Evolutionary conservation across 306 rosid species (phyloP).

Genomic region (Glycyrrhiza uralensis): DNA sequence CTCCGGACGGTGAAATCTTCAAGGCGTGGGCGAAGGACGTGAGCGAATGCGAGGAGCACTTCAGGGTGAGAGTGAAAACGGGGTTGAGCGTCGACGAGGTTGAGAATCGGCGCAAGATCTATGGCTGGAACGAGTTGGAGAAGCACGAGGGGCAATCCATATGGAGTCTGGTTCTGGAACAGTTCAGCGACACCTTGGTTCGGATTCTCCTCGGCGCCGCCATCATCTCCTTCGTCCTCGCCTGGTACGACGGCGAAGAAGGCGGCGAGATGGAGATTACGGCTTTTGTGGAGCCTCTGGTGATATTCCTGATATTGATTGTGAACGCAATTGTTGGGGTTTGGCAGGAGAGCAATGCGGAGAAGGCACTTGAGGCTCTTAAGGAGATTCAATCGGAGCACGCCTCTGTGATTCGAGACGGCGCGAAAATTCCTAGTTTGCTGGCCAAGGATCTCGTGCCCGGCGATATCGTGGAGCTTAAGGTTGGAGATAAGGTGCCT

Average conservation of each 20-base stretch:
- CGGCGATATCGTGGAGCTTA: constrained; percentile 56
- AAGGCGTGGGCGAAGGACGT: constrained; percentile 75
- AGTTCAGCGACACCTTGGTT: constrained; percentile 85
- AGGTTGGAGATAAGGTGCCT: constrained; percentile 60
- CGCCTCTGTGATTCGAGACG: constrained; percentile 61
- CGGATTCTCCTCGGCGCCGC: constrained; percentile 86
- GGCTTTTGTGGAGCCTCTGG: constrained; percentile 59
- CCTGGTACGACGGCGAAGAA: constrained; percentile 74
- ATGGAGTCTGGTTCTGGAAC: constrained; percentile 63
- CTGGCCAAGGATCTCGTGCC: constrained; percentile 86
- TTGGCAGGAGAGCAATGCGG: constrained; percentile 97
- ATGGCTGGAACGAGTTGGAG: constrained; percentile 79
- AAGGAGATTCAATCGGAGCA: constrained; percentile 93
- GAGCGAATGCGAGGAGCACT: constrained; percentile 64
- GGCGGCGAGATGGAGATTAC: constrained; percentile 57
- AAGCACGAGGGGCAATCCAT: constrained; percentile 81
- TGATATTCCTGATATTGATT: constrained; percentile 49
- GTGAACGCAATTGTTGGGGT: constrained; percentile 74
- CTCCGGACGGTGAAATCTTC: constrained; percentile 32
- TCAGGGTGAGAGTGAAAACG: constrained; percentile 38
- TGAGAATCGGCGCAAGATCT: constrained; percentile 46
- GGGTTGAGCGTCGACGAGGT: constrained; percentile 52
- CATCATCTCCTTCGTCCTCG: constrained; percentile 76
- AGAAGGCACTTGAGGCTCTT: constrained; percentile 86
- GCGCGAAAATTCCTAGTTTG: constrained; percentile 32